phyloP scores from a whole-genome alignment of 176 grass and related monocot species.

The Carex cristatella region DNA sequence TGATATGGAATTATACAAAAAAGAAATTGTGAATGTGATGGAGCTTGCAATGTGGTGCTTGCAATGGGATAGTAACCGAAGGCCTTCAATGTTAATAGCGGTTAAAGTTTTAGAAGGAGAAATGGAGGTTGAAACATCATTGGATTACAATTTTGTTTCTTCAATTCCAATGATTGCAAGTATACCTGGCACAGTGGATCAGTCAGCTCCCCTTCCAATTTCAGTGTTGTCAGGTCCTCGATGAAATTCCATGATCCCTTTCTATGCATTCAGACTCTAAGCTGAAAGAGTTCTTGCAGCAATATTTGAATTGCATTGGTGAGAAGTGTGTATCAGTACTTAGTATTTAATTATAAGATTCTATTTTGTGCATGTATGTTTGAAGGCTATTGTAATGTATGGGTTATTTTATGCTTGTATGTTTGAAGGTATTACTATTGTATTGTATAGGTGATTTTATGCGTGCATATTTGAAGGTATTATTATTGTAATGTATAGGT shows the following conservation, averaged over 20 bases:
- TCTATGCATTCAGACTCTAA: too few species aligned
- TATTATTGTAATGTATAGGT: too few species aligned
- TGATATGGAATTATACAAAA: slow-evolving; percentile 15
- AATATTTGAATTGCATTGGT: not conserved
- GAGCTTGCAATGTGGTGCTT: slow-evolving; percentile 61
- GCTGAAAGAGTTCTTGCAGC: too few species aligned
- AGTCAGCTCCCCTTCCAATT: slow-evolving; percentile 15
- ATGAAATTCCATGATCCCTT: not conserved
- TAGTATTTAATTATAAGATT: too few species aligned
- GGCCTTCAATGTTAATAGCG: slow-evolving; percentile 55
- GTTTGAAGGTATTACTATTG: too few species aligned
- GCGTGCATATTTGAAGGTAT: too few species aligned
- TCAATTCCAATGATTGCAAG: not conserved
- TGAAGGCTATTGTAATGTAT: too few species aligned
- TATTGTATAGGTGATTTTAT: too few species aligned
- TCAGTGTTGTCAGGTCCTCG: not conserved
- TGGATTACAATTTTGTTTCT: slow-evolving; percentile 26
- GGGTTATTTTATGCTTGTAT: too few species aligned
- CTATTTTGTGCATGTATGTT: too few species aligned
- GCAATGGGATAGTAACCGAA: slow-evolving; percentile 36
- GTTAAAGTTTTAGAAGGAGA: slow-evolving; percentile 45
- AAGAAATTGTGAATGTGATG: slow-evolving; percentile 33
- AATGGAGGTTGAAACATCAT: slow-evolving; percentile 19
- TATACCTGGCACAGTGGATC: not conserved
- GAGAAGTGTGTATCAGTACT: not conserved